These are phyloP conservation scores for Ceriops tagal DNA, from an alignment of 345 rosid species.

Conservation along the genomic window DNA sequence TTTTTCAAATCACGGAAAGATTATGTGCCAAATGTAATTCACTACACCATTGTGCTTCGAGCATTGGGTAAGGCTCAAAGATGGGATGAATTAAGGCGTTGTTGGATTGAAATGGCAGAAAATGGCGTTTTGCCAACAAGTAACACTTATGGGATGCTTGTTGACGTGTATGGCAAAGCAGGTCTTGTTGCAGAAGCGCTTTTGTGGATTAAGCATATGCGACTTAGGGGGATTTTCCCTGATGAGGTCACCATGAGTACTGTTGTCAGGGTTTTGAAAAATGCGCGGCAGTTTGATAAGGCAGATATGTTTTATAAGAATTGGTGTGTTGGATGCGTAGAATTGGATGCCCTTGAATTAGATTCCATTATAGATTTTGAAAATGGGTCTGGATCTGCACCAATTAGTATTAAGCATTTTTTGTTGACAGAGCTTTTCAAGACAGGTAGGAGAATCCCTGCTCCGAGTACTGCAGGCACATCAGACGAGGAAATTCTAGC, in stretches of 20 bases:
- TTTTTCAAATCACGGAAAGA: conserved; percentile 60
- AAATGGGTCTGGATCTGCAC: conserved; percentile 36
- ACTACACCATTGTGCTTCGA: conserved; percentile 76
- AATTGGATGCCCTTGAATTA: conserved; percentile 64
- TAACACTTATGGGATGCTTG: conserved; percentile 78
- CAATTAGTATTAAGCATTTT: conserved; percentile 69
- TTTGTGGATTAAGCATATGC: conserved; percentile 90
- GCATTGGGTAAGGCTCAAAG: conserved; percentile 74
- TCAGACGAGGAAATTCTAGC: conserved; percentile 29
- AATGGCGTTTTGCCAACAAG: conserved; percentile 64
- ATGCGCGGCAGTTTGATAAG: conserved; percentile 58
- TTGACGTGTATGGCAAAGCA: conserved; percentile 85
- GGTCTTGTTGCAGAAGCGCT: conserved; percentile 79
- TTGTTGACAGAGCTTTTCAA: conserved; percentile 74
- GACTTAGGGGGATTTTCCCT: conserved; percentile 60
- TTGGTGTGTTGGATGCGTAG: conserved; percentile 65
- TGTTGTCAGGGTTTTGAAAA: conserved; percentile 71
- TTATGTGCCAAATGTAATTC: conserved; percentile 71
- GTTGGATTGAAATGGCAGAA: conserved; percentile 85
- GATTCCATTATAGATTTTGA: conserved; percentile 43
- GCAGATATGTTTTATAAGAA: conserved; percentile 77
- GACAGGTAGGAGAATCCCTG: conserved; percentile 57
- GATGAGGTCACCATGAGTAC: conserved; percentile 83
- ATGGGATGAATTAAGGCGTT: conserved; percentile 80
- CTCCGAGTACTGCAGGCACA: conserved; percentile 27